Conservation (phyloP, 495 filamentous ascomycete genomes). For the Pyrenula massariospora region DNA sequence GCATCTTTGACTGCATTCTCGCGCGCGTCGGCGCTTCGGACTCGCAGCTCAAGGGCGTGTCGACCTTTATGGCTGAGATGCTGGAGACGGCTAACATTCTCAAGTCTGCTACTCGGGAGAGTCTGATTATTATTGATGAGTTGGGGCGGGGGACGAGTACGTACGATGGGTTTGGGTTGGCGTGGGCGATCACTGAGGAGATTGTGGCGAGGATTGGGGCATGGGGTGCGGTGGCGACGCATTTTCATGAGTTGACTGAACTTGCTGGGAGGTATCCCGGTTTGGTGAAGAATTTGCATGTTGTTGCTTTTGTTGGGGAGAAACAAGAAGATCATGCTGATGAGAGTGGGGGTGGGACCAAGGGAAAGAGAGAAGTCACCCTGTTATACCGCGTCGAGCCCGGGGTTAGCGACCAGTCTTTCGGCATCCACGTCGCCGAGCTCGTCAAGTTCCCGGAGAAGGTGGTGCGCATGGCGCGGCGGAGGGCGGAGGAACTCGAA, state of each 20-base stretch:
- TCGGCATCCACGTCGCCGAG: constrained; percentile 97
- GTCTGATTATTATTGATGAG: constrained; percentile 96
- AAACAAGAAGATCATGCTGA: constrained; percentile 15
- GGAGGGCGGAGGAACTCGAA: constrained; percentile 95
- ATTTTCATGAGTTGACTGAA: constrained; percentile 96
- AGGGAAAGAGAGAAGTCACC: constrained; percentile 67
- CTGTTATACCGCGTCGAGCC: constrained; percentile 92
- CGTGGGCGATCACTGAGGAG: constrained; percentile 97
- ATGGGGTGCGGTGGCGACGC: constrained; percentile 89
- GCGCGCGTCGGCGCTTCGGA: constrained; percentile 93
- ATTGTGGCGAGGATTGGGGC: constrained; percentile 91
- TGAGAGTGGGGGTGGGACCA: constrained; percentile 17
- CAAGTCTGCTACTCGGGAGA: constrained; percentile 88
- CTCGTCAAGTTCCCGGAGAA: constrained; percentile 96
- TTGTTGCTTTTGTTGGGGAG: constrained; percentile 86
- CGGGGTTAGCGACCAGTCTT: constrained; percentile 91
- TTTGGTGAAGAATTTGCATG: constrained; percentile 80
- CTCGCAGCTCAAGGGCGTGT: constrained; percentile 93
- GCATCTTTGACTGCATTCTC: constrained; percentile 96
- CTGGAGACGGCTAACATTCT: constrained; percentile 97
- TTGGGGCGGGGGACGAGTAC: constrained; percentile 96
- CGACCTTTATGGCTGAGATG: constrained; percentile 99
- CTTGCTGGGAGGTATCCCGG: constrained; percentile 73
- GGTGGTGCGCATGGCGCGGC: constrained; percentile 95
- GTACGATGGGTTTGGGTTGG: constrained; percentile 95